Evolutionary conservation across 2,329 filamentous ascomycete species (phyloP), one percentile per base, ranked within the genome.

Genomic region (Colletotrichum noveboracense): DNA sequence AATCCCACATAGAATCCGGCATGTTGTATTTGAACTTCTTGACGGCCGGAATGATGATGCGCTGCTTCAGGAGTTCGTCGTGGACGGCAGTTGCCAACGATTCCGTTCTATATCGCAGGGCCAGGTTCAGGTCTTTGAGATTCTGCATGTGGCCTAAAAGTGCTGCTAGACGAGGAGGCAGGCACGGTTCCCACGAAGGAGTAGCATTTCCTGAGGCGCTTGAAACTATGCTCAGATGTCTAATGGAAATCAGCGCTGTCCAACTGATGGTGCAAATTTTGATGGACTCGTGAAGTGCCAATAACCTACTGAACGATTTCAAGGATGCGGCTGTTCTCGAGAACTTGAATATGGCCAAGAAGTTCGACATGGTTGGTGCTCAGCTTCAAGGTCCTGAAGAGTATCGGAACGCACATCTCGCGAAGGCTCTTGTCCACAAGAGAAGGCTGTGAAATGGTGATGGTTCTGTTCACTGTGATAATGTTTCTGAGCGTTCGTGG

Each of bases 1-100:
- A 6, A 7, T 38, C 14, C 7, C 3, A 7, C 36, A 7, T 38
- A 3, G 7, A 8, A 18, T 8, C 14, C 14, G 36, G 7, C 4
- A 38, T 21, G 18, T 48, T 0, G 10, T 48, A 48, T 1, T 48
- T 21, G 43, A 48, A 21, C 0, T 1, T 48, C 6, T 48, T 48
- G 43, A 13, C 43, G 43, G 43, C 0, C 0, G 1, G 18, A 3
- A 48, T 21, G 10, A 0, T 5, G 43, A 48, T 48, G 2, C 43
- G 0, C 1, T 48, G 43, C 43, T 21, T 21, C n/a, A 48, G 0
- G 4, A 48, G 43, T 0, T 48, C 43, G 43, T 16, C 43, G 0
- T 21, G 43, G 0, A 21, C n/a, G n/a, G 18, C 43, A 0, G n/a
- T 48, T 0, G 43, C n/a, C 18, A 48, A 48, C 0, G 43, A 48